These are phyloP conservation scores for Rhynchosporium agropyri DNA, from an alignment of 2,329 filamentous ascomycete genomes.

Conservation along the genomic window DNA sequence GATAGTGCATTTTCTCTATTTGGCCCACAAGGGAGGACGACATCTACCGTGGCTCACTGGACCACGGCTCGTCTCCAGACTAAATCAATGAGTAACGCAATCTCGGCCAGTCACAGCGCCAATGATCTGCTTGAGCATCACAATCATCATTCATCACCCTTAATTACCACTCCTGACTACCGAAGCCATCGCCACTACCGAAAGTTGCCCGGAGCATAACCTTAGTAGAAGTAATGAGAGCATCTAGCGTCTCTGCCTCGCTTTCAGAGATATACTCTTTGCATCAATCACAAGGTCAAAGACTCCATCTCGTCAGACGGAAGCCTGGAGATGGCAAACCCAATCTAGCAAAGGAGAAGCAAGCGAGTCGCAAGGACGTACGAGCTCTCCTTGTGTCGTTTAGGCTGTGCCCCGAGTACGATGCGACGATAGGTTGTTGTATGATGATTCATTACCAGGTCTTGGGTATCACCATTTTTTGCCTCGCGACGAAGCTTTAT, in stretches of 20 bases:
- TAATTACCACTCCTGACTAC: neutral
- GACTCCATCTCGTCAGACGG: neutral
- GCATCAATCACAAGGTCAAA: neutral
- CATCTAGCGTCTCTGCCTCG: neutral
- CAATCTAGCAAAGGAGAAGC: neutral
- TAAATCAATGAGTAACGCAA: neutral
- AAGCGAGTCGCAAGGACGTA: neutral
- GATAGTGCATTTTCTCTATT: too few relatives aligned
- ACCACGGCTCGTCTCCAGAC: too few relatives aligned
- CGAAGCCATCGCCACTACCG: neutral
- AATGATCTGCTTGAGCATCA: neutral
- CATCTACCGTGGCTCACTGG: too few relatives aligned
- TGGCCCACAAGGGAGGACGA: too few relatives aligned
- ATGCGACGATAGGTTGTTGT: neutral
- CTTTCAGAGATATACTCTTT: neutral
- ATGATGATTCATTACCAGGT: neutral
- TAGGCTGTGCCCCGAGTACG: neutral
- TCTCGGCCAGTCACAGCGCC: neutral
- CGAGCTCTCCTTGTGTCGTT: too few relatives aligned
- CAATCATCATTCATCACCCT: neutral
- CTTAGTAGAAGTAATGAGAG: neutral
- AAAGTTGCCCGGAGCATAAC: neutral
- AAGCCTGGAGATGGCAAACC: neutral
- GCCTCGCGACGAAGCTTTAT: neutral
- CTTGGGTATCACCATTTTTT: neutral